Evolutionary conservation across 1,139 yeast genomes (phyloP), one percentile per base, ranked within the genome.

Genomic region (Pichia sp.): DNA sequence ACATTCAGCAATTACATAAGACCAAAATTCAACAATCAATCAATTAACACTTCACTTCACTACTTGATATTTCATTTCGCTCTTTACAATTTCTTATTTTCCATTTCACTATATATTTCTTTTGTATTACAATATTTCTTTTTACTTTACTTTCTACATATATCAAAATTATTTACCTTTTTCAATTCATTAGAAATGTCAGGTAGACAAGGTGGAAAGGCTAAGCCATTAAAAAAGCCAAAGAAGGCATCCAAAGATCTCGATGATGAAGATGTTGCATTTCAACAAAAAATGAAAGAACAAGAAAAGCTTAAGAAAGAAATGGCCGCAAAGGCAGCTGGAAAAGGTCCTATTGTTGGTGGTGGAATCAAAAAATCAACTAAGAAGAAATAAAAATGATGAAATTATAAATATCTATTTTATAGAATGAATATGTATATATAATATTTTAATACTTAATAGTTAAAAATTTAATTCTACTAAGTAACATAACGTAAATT

Each of bases 261-360:
- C 35, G 96, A 87, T 62, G 96, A 90, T 6, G 97, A 89, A 48
- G 97, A 89, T 55, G 49, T 73, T 30, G 96, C 96, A 6, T 89
- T 81, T 77, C 87, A 87, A 73, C 92, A 85, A 61, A 90, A 87
- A 74, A 95, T 87, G 70, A 87, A 82, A 69, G 96, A 95, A 46
- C 97, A 87, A 55, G 96, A 92, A 56, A 87, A 84, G 62, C 96
- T 96, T 36, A 82, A 81, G 68, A 89, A 90, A 70, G 95, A 84
- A 47, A 76, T 90, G 83, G 90, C 94, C 53, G 79, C 82, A 46
- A 82, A 85, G 68, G 94, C 96, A 50, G 73, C 85, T 59, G 79
- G 84, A 61, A 96, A 96, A 53, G 96, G 96, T 43, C 96, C 96
- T 40, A 69, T 90, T 57, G 80, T 81, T 46, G 90, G 95, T 50